These are phyloP conservation scores for Solanum tarijense DNA, from an alignment of 257 asterid species.

Conservation along the genomic window DNA sequence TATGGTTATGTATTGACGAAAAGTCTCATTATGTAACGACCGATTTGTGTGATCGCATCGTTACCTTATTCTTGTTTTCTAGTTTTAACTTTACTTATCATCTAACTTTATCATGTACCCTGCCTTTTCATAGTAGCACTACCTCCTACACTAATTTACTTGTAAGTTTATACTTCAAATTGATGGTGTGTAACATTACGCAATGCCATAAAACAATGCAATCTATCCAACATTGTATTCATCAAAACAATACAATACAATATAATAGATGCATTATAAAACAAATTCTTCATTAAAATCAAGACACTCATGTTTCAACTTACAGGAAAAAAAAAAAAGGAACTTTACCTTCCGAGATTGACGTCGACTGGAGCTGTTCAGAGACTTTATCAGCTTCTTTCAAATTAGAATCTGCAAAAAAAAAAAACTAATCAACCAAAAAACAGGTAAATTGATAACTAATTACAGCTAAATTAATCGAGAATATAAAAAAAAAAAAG, in stretches of 20 bases:
- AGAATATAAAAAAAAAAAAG: too few relatives aligned
- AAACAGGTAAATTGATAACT: not conserved
- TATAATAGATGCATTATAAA: not conserved
- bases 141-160: not conserved
- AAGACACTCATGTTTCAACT: not conserved
- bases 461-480: not conserved
- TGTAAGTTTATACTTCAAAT: not conserved
- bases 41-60: not conserved
- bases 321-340: not conserved
- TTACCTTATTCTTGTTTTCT: not conserved
- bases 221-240: not conserved
- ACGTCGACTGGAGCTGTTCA: slow-evolving; percentile 75
- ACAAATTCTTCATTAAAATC: not conserved
- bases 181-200: not conserved
- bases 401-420: slow-evolving; percentile 41
- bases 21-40: not conserved
- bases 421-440: not conserved
- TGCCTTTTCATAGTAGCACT: not conserved
- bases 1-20: not conserved
- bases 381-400: slow-evolving; percentile 61
- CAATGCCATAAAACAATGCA: not conserved
- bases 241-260: not conserved
- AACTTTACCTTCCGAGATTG: slow-evolving; percentile 48
- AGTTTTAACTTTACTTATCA: not conserved
- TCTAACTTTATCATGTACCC: not conserved